Evolutionary conservation across 352 stramenopile species (phyloP).

Genomic region (Nothophytophthora sp.): DNA sequence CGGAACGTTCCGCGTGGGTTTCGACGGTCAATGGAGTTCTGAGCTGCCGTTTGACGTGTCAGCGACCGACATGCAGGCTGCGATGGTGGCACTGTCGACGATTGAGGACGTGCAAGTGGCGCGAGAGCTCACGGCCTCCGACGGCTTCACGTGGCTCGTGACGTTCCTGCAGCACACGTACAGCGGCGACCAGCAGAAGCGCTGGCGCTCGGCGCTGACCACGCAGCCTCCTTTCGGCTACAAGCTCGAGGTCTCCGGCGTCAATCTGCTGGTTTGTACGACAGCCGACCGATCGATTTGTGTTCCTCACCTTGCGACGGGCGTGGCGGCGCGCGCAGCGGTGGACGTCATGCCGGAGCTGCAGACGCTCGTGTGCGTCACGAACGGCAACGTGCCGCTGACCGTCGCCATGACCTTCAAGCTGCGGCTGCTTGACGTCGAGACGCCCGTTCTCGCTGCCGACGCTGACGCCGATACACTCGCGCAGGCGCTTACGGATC

Average conservation of each 20-base stretch:
- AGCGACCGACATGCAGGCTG: slow-evolving; percentile 74
- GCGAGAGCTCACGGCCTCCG: slow-evolving; percentile 54
- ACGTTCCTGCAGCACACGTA: slow-evolving; percentile 64
- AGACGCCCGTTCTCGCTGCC: slow-evolving; percentile 28
- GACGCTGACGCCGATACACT: slow-evolving; percentile 22
- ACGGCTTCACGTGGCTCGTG: slow-evolving; percentile 80
- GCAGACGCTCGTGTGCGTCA: slow-evolving; percentile 56
- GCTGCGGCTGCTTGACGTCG: slow-evolving; percentile 56
- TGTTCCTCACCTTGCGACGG: slow-evolving; percentile 40
- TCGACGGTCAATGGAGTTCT: slow-evolving; percentile 83
- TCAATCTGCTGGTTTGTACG: slow-evolving; percentile 64
- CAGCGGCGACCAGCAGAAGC: slow-evolving; percentile 57
- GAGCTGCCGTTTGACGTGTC: slow-evolving; percentile 89
- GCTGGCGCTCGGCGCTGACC: slow-evolving; percentile 45
- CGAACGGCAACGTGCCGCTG: slow-evolving; percentile 11
- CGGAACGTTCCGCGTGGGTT: slow-evolving; percentile 90
- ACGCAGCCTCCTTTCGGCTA: slow-evolving; percentile 33
- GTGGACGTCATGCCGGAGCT: slow-evolving; percentile 52
- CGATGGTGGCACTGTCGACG: slow-evolving; percentile 50
- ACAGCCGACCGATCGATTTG: slow-evolving; percentile 42
- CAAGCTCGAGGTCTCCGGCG: slow-evolving; percentile 49
- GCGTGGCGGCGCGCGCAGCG: slow-evolving; percentile 43
- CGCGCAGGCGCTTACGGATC: slow-evolving; percentile 45
- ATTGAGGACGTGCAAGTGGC: slow-evolving; percentile 58
- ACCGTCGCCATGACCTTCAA: slow-evolving; percentile 43